Conservation (phyloP, 1,284 basidiomycete species). For the Ustilago nuda region DNA sequence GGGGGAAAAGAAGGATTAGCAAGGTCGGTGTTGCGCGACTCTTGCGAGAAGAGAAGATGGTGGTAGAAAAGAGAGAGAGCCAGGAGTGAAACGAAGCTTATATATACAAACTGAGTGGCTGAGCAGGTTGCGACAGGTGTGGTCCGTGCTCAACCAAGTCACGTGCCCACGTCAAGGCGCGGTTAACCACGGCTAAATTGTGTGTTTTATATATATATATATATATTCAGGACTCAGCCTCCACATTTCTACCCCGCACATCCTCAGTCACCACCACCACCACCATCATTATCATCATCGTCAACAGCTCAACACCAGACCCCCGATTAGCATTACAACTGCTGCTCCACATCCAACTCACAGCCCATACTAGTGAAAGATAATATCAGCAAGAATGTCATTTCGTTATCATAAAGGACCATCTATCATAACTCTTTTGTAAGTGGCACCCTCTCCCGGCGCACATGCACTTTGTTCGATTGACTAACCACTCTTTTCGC, state of each 20-base stretch:
- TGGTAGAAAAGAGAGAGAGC: no score
- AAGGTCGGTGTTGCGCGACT: no score
- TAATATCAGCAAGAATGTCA: constrained; percentile 22
- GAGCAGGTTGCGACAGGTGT: no score
- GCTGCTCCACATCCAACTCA: neutral
- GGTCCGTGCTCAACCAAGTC: neutral
- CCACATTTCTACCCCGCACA: constrained; percentile 10
- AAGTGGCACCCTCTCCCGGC: constrained; percentile 4
- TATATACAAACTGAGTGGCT: no score
- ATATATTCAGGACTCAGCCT: constrained; percentile 10
- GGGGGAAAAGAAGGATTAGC: no score
- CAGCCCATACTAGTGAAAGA: no score
- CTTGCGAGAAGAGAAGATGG: no score
- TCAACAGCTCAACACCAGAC: neutral
- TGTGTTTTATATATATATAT: no score
- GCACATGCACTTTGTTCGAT: neutral
- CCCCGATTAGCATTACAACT: neutral
- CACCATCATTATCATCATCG: constrained; percentile 3
- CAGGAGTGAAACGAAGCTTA: no score
- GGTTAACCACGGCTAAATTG: constrained; percentile 7
- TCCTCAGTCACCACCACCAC: neutral
- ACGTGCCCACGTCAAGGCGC: neutral
- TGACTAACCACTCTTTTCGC: neutral
- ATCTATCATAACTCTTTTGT: constrained; percentile 48
- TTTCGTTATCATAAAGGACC: constrained; percentile 43